phyloP scores from a whole-genome alignment of 129 eudicot species.

The Artemisia annua region DNA sequence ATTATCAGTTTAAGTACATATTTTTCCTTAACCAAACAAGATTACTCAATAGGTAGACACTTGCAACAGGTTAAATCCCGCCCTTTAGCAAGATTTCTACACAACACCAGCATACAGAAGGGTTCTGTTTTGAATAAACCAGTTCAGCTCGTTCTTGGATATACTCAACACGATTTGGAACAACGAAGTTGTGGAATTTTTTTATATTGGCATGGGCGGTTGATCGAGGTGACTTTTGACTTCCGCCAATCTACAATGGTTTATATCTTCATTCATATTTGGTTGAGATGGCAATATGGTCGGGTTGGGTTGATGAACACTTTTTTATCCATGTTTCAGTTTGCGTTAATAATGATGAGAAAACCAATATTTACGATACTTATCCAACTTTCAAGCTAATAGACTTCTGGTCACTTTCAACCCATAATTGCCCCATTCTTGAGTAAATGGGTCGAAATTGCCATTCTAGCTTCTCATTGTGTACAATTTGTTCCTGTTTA shows the following conservation, averaged over 20 bases:
- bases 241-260: neutral
- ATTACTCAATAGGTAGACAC: conserved; percentile 2
- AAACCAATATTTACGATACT: too few relatives aligned
- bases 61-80: conserved; percentile 54
- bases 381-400: neutral
- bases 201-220: conserved; percentile 77
- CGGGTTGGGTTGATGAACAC: too few relatives aligned
- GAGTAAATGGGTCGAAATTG: too few relatives aligned
- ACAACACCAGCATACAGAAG: conserved; percentile 47
- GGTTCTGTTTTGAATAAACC: conserved; percentile 53
- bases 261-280: neutral
- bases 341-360: too few relatives aligned
- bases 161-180: conserved; percentile 66
- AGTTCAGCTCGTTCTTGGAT: conserved; percentile 61
- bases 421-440: neutral
- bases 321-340: too few relatives aligned
- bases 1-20: neutral
- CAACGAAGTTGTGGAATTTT: conserved; percentile 69
- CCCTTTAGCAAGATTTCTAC: conserved; percentile 63
- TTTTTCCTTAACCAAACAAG: conserved; percentile 8
- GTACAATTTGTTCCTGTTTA: too few relatives aligned
- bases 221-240: conserved; percentile 53
- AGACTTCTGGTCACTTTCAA: neutral
- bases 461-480: too few relatives aligned
- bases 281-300: neutral